Conservation (phyloP, 345 rosid genomes). For the Eucalyptus shirleyi region DNA sequence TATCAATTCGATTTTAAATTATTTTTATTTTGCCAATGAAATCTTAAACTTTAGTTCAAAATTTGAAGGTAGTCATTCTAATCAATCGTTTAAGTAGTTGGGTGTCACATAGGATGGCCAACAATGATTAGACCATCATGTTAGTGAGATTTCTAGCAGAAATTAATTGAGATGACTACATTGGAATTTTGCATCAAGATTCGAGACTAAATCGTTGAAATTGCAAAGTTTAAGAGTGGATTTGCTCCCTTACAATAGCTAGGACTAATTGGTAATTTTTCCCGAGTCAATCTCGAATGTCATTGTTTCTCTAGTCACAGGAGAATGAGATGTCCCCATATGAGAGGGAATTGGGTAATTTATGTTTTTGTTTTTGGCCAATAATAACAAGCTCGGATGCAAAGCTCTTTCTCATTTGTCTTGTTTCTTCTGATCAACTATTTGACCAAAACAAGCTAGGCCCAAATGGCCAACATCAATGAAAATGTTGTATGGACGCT, state of each 20-base stretch:
- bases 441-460: neutral
- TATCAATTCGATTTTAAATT: rapidly evolving
- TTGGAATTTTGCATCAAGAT: rapidly evolving
- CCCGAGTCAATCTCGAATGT: neutral
- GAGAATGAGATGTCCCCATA: neutral
- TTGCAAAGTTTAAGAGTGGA: neutral
- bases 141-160: rapidly evolving
- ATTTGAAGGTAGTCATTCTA: no score
- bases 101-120: neutral
- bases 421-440: neutral
- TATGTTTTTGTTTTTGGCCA: rapidly evolving
- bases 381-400: neutral
- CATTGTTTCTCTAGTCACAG: neutral
- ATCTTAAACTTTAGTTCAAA: no score
- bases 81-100: rapidly evolving
- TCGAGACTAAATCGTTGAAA: rapidly evolving
- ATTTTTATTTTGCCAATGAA: rapidly evolving
- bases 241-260: no score
- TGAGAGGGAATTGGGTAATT: neutral
- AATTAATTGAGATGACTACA: no score
- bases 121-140: rapidly evolving
- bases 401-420: no score
- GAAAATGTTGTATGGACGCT: neutral
- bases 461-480: neutral
- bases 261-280: no score